Evolutionary conservation across 495 filamentous ascomycete species (phyloP), one percentile per base, ranked within the genome.

Genomic region (Hyaloscypha hepaticicola): DNA sequence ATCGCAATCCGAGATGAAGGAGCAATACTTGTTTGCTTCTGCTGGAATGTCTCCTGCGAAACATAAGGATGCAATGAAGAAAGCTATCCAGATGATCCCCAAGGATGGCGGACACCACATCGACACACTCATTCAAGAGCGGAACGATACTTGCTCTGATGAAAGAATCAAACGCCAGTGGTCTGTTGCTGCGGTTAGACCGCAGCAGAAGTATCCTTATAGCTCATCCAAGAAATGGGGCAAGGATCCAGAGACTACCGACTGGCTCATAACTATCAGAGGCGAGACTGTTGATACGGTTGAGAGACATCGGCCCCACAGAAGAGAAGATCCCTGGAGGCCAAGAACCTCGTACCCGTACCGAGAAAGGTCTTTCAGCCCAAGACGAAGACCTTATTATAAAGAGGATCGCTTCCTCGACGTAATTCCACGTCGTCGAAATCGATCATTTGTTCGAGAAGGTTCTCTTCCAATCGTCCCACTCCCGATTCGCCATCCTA

Each of bases 181-280:
- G 64, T 29, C 27, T 9, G 64, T 66, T 19, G 58, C 50, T 0
- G 64, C 58, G 3, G 31, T 66, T 5, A 22, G 38, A 0, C 51
- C 64, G 22, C 45, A 61, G 38, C 26, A 56, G 22, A 61, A 55
- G 27, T 61, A 31, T 21, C 49, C 50, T 3, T 66, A 66, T 19
- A 34, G 64, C 33, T 66, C 64, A 0, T 6, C 58, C 8, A 66
- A 61, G 58, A 66, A 66, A 58, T 66, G 58, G 64, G 58, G 51
- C n/a, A 66, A 61, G 38, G 38, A 61, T 38, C 49, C 38, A 1
- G 5, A 38, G 4, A 48, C 19, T 22, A 61, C 64, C 5, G 56
- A 61, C 16, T 66, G 64, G 64, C 24, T 61, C 14, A 33, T 66
- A 8, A 66, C 52, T 8, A 49, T 66, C 64, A 61, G 57, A 14